Conservation (phyloP, 2,329 filamentous ascomycete species). For the Talaromyces funiculosus region DNA sequence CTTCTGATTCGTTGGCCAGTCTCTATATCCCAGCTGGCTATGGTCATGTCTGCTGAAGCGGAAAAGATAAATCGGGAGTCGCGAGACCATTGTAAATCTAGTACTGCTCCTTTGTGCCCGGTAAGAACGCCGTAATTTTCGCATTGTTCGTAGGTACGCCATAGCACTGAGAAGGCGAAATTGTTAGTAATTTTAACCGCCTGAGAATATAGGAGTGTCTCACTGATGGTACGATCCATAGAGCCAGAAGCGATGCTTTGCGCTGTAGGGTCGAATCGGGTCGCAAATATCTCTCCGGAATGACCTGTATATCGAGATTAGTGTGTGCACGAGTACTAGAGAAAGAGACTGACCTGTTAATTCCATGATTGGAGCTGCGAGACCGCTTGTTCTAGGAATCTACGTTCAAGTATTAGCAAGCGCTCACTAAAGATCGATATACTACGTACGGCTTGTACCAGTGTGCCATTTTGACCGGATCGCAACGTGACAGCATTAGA, state of each 20-base stretch:
- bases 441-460: slow-evolving; percentile 60
- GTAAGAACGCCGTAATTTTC: slow-evolving; percentile 87
- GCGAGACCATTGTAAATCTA: slow-evolving; percentile 94
- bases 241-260: slow-evolving; percentile 88
- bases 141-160: slow-evolving; percentile 87
- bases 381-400: slow-evolving; percentile 71
- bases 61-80: slow-evolving; percentile 88
- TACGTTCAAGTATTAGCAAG: slow-evolving; percentile 35
- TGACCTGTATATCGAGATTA: slow-evolving; percentile 42
- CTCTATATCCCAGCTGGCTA: slow-evolving; percentile 92
- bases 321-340: background rate
- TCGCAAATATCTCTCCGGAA: slow-evolving; percentile 79
- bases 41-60: slow-evolving; percentile 85
- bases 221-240: slow-evolving; percentile 88
- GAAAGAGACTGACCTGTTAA: slow-evolving; percentile 59
- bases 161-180: slow-evolving; percentile 62
- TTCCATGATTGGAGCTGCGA: slow-evolving; percentile 92
- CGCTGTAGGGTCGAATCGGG: slow-evolving; percentile 83
- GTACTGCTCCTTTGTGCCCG: slow-evolving; percentile 83
- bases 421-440: background rate
- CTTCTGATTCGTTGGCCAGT: slow-evolving; percentile 86
- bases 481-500: slow-evolving; percentile 55
- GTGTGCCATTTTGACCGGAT: slow-evolving; percentile 53
- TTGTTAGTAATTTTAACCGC: background rate
- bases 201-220: slow-evolving; percentile 24